phyloP scores from a whole-genome alignment of 768 basidiomycete species.

The Leucocoprinus leucothites region DNA sequence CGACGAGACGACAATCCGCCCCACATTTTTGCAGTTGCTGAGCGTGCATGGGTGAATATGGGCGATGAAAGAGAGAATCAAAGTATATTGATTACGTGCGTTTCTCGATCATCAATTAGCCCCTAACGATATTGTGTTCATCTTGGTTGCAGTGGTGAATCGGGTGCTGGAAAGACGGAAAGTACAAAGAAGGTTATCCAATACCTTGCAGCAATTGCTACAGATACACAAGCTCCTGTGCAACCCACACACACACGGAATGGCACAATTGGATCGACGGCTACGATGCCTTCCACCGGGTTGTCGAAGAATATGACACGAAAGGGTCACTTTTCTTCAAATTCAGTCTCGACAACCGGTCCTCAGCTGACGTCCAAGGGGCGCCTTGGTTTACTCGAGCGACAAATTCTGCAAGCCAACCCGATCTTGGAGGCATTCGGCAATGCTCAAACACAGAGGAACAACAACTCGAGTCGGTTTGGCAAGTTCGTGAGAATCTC shows the following conservation, averaged over 20 bases:
- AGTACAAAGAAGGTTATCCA: slow-evolving; percentile 99
- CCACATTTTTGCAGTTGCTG: slow-evolving; percentile 96
- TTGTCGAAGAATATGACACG: slow-evolving; percentile 65
- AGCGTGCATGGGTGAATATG: slow-evolving; percentile 98
- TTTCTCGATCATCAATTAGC: slow-evolving; percentile 16
- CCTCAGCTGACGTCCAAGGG: slow-evolving; percentile 58
- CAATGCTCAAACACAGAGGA: slow-evolving; percentile 96
- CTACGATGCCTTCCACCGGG: slow-evolving; percentile 61
- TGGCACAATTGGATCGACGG: slow-evolving; percentile 52
- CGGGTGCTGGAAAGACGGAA: slow-evolving; percentile 98
- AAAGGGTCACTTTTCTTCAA: slow-evolving; percentile 46
- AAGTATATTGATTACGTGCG: slow-evolving; percentile 96
- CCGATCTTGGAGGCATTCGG: slow-evolving; percentile 98
- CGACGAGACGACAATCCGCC: slow-evolving; percentile 91
- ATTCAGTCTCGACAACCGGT: slow-evolving; percentile 42
- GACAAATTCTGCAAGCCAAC: slow-evolving; percentile 96
- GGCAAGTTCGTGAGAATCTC: slow-evolving; percentile 97
- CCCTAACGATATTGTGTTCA: slow-evolving; percentile 9
- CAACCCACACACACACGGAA: slow-evolving; percentile 64
- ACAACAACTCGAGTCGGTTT: slow-evolving; percentile 98
- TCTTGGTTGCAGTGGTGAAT: slow-evolving; percentile 75
- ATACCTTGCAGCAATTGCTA: slow-evolving; percentile 95
- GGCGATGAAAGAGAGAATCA: slow-evolving; percentile 96
- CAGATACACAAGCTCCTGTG: slow-evolving; percentile 62
- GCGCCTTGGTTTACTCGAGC: slow-evolving; percentile 84